Percentiles rank a stretch among this genome's conserved stretches.
Evolutionary conservation across 148 eudicot genomes (phyloP).

Genomic region (Silene conica): DNA sequence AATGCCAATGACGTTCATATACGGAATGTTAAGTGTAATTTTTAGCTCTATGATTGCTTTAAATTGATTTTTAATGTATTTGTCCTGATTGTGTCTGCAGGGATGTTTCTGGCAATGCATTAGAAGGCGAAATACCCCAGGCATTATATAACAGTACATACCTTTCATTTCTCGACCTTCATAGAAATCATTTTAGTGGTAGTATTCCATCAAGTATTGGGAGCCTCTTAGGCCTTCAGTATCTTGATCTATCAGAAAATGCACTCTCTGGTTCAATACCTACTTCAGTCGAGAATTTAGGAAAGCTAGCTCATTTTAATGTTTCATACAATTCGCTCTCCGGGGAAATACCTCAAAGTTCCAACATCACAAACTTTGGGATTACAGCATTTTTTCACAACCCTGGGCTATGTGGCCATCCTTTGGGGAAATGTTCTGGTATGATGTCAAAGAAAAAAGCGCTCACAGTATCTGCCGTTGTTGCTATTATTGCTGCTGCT

Average conservation of each 20-base stretch:
- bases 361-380: constrained; percentile 55
- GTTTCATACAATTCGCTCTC: constrained; percentile 72
- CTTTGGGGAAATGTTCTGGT: constrained; percentile 37
- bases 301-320: constrained; percentile 60
- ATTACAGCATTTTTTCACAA: constrained; percentile 66
- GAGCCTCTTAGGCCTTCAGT: constrained; percentile 43
- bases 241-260: constrained; percentile 72
- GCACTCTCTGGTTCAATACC: constrained; percentile 73
- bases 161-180: constrained; percentile 73
- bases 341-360: constrained; percentile 58
- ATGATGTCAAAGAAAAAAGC: constrained; percentile 41
- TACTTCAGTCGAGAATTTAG: constrained; percentile 45
- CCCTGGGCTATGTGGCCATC: constrained; percentile 62
- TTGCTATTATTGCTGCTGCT: constrained; percentile 87
- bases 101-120: constrained; percentile 79
- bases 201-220: constrained; percentile 66
- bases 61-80: constrained; percentile 17
- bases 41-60: constrained; percentile 17
- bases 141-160: constrained; percentile 69
- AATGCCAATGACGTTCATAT: not conserved
- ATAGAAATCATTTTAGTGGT: constrained; percentile 59
- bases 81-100: constrained; percentile 51
- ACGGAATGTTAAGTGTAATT: not conserved
- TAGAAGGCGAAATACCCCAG: constrained; percentile 78
- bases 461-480: constrained; percentile 67